Evolutionary conservation across 305 asterid species (phyloP), one percentile per base, ranked within the genome.

Genomic region (Rubia peregrina): DNA sequence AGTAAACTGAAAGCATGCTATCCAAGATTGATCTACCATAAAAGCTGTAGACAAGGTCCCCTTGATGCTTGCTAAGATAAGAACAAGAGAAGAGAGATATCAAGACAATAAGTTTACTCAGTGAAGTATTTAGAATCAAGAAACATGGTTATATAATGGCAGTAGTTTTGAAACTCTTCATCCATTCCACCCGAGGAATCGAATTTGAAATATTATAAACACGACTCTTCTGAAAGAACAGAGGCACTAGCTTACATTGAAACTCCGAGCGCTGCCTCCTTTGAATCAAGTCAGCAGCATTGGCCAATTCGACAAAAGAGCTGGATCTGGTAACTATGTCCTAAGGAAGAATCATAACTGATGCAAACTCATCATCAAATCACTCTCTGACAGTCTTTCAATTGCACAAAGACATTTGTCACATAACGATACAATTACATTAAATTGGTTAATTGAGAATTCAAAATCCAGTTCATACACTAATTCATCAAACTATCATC

Each of bases 221-320:
- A 41, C 9, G 7, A 41, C 44, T 44, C 49, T 44, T 44, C 49
- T 44, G 49, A 44, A 44, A 44, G 10, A 44, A 44, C 49, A 44
- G 16, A 44, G 53, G 17, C 51, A 48, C 4, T 62, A 74, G 77
- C 89, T 79, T 77, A 93, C 98, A 81, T 61, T 85, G 97, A 82
- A 93, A 93, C 9, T 93, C 92, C 0, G 96, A 85, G 64, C 97
- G 97, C 70, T 93, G 97, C 75, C 83, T 75, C 66, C 91, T 95
- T 78, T 93, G 90, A 74, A 82, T 93, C 83, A 93, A 79, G 79
- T 93, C 98, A 61, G 97, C 98, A 61, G 96, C 98, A 78, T 83
- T 73, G 53, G 98, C 97, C 77, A 81, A 89, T 82, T 89, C 85
- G 41, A 73, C 72, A 55, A 85, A 78, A 63, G 88, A 83, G 78